Base-by-base conservation (phyloP, 441 rosid species). In the Sinapis alba region DNA sequence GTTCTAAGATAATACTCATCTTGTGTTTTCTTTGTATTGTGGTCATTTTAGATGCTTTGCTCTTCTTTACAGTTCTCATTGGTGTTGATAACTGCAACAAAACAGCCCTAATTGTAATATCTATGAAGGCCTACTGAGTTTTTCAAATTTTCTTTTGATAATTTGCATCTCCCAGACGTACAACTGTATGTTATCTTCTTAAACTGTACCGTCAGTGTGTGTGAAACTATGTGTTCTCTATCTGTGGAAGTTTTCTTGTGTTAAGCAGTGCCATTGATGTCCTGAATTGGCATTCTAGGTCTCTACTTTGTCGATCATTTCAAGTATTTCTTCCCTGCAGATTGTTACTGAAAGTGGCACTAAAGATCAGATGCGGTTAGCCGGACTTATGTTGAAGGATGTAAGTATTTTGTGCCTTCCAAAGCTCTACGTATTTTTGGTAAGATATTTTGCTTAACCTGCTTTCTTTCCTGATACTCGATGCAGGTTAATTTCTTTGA, bases 401-500 rank as follows among this genome's bases (percentile, higher is more conserved):
- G 98, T 94, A 88, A 74, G 92, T 74, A 74, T 65, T 21, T 61
- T 61, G 24, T 61, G 81, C 66, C 53, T 69, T 72, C 8, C 43
- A 20, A 23, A 64, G 57, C 70, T 71, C 36, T 53, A 24, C 68
- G 36, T 65, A 58, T 16, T 47, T 64, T 32, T 12, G 10, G 24
- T 32, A 60, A 6, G 65, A 68, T 34, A 51, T 23, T 11, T 47
- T 58, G 53, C 56, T 38, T 38, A 68, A 75, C 62, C 20, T 23
- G 16, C 45, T 62, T 51, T 23, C 21, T 56, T 77, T 77, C 36
- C 76, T 71, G 57, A 59, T 68, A 13, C 53, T 21, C 68, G 72
- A 72, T 84, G 86, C 91, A 94, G 97, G 89, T 80, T 84, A 88
- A 85, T 13, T 90, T 92, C 84, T 85, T 94, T 81, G 84, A 76